Base-by-base conservation (phyloP, 495 filamentous ascomycete genomes). In the Neurospora terricola region DNA sequence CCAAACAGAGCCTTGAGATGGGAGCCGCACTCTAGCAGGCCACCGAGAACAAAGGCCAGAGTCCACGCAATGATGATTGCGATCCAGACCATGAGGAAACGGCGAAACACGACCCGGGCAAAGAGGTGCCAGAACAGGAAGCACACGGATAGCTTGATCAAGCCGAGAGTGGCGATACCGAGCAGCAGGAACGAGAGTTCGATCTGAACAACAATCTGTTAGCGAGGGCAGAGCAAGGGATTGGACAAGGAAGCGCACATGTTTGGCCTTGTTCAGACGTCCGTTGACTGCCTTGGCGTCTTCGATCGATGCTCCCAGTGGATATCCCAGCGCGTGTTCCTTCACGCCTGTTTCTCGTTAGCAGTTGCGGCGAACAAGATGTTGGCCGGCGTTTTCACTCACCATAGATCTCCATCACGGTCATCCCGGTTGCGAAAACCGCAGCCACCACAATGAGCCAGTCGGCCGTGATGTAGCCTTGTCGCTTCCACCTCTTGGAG, bases 121-220 rank as follows among this genome's bases (percentile, higher is more conserved):
- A 77, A 77, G 4, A 77, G 48, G 11, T 76, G 72, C 76, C 75
- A 78, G 71, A 76, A 78, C 7, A 78, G 69, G 4, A 76, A 73
- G 34, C 38, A 62, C 7, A 73, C 45, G 8, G 71, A 76, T 1
- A 78, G 38, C 37, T 76, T 78, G 71, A 75, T 43, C 8, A 76
- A 39, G 39, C 75, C 75, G 37, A 71, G 45, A 21, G 68, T 45
- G 0, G 43, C 69, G 16, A 73, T 72, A 21, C 73, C 75, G 21
- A 78, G 34, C 2, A 75, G 30, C 5, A 75, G 48, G 40, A 37
- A 71, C 1, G 69, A 18, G 8, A 73, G 69, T 23, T 75, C 72
- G 8, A 70, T 43, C 72, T 73, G 21, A 43, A 11, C 14, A 45
- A 21, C 16, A 37, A 11, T 42, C 62, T 10, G 37, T 72, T 36